Conservation (phyloP, 495 filamentous ascomycete genomes). For the Penicillium pancosmium region DNA sequence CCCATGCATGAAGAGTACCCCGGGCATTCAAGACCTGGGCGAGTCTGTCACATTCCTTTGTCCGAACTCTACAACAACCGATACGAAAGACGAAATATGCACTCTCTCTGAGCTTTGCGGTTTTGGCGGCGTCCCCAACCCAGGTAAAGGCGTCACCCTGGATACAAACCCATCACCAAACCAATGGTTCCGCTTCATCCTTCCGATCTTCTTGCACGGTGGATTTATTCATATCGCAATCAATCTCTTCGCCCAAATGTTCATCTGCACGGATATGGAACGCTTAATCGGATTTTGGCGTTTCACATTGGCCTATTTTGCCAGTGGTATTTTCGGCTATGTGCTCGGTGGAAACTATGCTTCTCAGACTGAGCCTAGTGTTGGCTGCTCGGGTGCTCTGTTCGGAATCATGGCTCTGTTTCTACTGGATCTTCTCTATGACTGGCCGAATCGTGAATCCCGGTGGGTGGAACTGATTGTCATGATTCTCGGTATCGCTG, state of each 20-base stretch:
- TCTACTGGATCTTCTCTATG: slow-evolving; percentile 88
- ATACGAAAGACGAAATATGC: slow-evolving; percentile 57
- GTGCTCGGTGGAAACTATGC: slow-evolving; percentile 95
- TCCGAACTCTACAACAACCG: slow-evolving; percentile 68
- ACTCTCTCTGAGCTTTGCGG: slow-evolving; percentile 79
- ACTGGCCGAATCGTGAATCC: slow-evolving; percentile 73
- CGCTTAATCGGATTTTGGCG: slow-evolving; percentile 80
- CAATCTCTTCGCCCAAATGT: slow-evolving; percentile 89
- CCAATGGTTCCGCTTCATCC: slow-evolving; percentile 96
- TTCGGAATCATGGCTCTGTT: slow-evolving; percentile 90
- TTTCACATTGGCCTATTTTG: slow-evolving; percentile 86
- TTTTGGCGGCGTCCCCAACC: slow-evolving; percentile 72
- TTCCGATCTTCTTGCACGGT: slow-evolving; percentile 92
- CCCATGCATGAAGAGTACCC: slow-evolving; percentile 89
- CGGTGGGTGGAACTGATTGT: slow-evolving; percentile 82
- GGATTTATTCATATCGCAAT: slow-evolving; percentile 93
- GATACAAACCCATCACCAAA: slow-evolving; percentile 63
- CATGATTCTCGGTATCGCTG: slow-evolving; percentile 78
- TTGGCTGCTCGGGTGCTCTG: slow-evolving; percentile 83
- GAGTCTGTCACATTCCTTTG: slow-evolving; percentile 66
- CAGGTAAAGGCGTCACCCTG: slow-evolving; percentile 40
- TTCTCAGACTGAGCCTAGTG: slow-evolving; percentile 74
- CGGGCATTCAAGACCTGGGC: slow-evolving; percentile 62
- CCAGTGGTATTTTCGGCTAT: slow-evolving; percentile 93
- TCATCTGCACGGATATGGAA: slow-evolving; percentile 89